phyloP scores from a whole-genome alignment of 139 green algal genomes.

The Eudorina sp. region DNA sequence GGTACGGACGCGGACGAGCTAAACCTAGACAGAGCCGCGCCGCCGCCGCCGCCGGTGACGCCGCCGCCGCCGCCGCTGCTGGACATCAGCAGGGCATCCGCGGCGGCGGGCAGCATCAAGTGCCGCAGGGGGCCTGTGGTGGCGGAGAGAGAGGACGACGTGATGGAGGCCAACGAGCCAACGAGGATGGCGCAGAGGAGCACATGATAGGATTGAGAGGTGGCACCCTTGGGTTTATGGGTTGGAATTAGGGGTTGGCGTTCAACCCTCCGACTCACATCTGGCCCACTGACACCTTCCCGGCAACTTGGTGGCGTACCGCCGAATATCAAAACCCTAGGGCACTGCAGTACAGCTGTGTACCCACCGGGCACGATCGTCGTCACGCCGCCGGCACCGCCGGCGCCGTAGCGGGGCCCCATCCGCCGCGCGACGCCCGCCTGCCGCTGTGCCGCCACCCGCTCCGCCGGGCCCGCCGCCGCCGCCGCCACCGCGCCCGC shows the following conservation, averaged over 20 bases:
- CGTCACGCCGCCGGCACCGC: not conserved
- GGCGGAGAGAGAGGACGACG: not conserved
- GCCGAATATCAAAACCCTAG: too few relatives aligned
- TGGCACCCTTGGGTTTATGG: too few relatives aligned
- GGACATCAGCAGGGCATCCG: not conserved
- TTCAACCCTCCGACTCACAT: not conserved
- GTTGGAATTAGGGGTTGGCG: too few relatives aligned
- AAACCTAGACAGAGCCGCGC: not conserved
- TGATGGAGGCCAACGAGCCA: not conserved
- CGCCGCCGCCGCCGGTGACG: not conserved
- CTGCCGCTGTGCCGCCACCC: not conserved
- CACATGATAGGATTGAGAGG: too few relatives aligned
- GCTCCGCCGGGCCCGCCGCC: not conserved
- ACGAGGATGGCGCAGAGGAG: not conserved
- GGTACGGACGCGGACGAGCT: not conserved
- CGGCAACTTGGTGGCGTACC: too few relatives aligned
- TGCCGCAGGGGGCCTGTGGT: constrained; percentile 27
- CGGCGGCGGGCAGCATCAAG: constrained; percentile 7
- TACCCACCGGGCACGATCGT: too few relatives aligned
- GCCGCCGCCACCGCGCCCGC: not conserved
- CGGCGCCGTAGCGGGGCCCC: constrained; percentile 5
- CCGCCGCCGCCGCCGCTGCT: not conserved
- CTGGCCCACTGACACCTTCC: too few relatives aligned
- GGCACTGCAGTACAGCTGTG: too few relatives aligned
- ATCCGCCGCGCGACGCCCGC: constrained; percentile 7